Percentiles rank a stretch among this genome's conserved stretches.
Conservation (phyloP, 768 basidiomycete species). For the Boletus vinaceobasis region DNA sequence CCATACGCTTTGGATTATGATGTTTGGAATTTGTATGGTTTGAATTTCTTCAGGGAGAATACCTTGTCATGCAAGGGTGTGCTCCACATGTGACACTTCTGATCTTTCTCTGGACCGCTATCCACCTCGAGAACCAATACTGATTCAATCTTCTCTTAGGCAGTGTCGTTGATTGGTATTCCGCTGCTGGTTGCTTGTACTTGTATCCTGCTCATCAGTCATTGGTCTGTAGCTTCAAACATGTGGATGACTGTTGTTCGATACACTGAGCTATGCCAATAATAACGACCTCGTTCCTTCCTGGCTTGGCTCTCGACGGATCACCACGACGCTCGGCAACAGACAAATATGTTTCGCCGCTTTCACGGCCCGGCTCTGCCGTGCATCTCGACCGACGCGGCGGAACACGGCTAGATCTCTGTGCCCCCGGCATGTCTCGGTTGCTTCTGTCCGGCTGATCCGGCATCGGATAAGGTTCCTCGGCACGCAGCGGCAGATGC, state of each 20-base stretch:
- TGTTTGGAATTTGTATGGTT: constrained; percentile 46
- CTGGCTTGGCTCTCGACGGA: background rate
- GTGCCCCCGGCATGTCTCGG: background rate
- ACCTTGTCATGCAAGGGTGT: constrained; percentile 52
- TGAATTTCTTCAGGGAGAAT: constrained; percentile 96
- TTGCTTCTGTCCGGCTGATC: background rate
- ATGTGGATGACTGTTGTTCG: background rate
- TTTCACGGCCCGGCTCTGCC: background rate
- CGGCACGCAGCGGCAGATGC: constrained; percentile 10
- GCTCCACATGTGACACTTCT: constrained; percentile 74
- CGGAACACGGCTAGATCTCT: constrained; percentile 4
- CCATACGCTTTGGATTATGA: constrained; percentile 40
- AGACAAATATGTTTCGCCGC: background rate
- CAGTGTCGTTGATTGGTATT: background rate
- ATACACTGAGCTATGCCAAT: background rate
- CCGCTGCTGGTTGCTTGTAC: background rate
- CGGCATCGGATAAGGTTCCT: constrained; percentile 14
- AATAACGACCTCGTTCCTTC: background rate
- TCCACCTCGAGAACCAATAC: background rate
- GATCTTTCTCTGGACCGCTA: constrained; percentile 4
- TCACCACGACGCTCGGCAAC: background rate
- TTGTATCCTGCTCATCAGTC: background rate
- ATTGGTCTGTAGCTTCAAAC: background rate
- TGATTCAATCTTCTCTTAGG: constrained; percentile 7
- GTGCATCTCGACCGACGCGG: background rate